Evolutionary conservation across 1,139 yeast genomes (phyloP), one percentile per base, ranked within the genome.

Genomic region (Suhomyces bokatorum): DNA sequence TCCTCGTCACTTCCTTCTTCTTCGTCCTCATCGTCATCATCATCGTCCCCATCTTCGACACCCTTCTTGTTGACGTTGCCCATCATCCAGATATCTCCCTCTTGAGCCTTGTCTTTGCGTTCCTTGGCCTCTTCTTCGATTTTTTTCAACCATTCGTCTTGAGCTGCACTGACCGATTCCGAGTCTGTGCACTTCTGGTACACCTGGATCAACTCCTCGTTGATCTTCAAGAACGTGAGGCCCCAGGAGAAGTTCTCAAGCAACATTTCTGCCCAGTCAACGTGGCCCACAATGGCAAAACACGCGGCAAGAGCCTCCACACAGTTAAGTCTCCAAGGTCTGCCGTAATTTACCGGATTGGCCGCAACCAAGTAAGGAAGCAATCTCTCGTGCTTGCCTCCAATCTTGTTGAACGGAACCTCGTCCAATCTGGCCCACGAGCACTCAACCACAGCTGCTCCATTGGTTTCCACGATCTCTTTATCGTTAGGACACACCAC

Each of bases 291-390:
- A 50, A 93, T 91, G 2, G 97, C 97, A 61, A 93, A 87, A 60
- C 97, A 89, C 0, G 99, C 99, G 1, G 99, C 99, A 35, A 95
- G 67, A 0, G 99, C 99, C 61, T 93, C 99, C 8, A 90, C 99
- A 65, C 99, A 93, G 63, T 95, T 93, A 46, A 93, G 70, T 56
- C 84, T 80, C 99, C 98, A 91, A 0, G 99, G 98, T 55, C 88
- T 78, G 3, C 99, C 99, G 58, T 95, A 95, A 63, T 93, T 93
- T 10, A 95, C 98, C 15, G 97, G 95, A 60, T 93, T 93, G 0
- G 98, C 97, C 3, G 99, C 99, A 4, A 93, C 95, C 46, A 93
- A 70, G 58, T 91, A 93, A 0, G 99, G 99, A 48, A 93, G 69
- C 17, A 93, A 70, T 42, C 99, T 72, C 59, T 93, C 97, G 58